These are phyloP conservation scores for Elaeis oleifera DNA, from an alignment of 202 grass and related monocot species.

Conservation along the genomic window DNA sequence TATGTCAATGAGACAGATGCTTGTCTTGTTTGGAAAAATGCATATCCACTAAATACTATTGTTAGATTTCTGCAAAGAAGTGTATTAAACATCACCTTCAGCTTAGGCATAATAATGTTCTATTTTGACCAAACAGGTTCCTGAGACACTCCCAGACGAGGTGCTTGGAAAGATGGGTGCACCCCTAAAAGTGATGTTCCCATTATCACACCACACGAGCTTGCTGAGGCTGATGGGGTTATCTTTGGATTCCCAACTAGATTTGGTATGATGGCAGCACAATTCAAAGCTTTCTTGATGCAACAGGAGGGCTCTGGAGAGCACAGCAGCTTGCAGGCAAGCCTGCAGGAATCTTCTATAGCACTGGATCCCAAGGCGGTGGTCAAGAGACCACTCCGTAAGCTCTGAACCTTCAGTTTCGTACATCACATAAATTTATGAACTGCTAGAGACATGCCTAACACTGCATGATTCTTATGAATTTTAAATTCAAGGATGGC, in stretches of 20 bases:
- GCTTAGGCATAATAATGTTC: not conserved
- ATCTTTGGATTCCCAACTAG: constrained; percentile 62
- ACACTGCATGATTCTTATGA: too few relatives aligned
- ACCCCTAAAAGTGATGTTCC: constrained; percentile 38
- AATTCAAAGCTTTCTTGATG: constrained; percentile 62
- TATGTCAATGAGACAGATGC: too few relatives aligned
- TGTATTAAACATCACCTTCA: too few relatives aligned
- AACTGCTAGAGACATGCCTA: too few relatives aligned
- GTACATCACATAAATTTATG: too few relatives aligned
- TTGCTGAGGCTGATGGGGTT: constrained; percentile 54
- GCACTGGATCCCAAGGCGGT: constrained; percentile 49
- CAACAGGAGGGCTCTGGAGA: constrained; percentile 44
- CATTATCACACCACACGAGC: constrained; percentile 32
- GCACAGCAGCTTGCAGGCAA: constrained; percentile 51
- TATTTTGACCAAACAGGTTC: constrained; percentile 32
- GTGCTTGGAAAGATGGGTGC: constrained; percentile 51
- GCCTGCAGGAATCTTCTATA: constrained; percentile 61
- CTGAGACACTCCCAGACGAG: constrained; percentile 49
- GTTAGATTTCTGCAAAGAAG: too few relatives aligned
- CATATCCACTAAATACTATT: too few relatives aligned
- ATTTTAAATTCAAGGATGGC: too few relatives aligned
- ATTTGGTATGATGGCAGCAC: constrained; percentile 66
- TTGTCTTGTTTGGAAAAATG: too few relatives aligned
- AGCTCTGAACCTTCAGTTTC: not conserved
- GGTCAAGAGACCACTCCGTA: constrained; percentile 77